Base-by-base conservation (phyloP, 345 rosid genomes). In the Populus alba region DNA sequence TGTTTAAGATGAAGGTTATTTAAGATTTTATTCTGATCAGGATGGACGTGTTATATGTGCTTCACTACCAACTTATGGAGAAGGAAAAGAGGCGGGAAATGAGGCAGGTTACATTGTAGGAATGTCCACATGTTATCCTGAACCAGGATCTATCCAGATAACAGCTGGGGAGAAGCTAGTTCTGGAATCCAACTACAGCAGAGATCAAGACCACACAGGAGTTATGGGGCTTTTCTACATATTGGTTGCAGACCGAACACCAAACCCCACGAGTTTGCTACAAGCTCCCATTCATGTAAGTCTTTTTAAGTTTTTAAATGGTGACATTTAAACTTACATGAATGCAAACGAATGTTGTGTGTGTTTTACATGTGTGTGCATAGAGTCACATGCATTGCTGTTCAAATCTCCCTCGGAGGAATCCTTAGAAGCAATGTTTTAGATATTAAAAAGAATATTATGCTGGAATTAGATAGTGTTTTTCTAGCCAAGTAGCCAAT, bases 71-170 rank as follows among this genome's bases (percentile, higher is more conserved):
- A 80, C 23, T 37, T 95, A 93, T 66, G 99, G 99, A 12, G 77
- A 82, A 23, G 98, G 98, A 77, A 80, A 61, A 20, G 93, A 92
- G 83, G 88, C 91, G 18, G 99, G 98, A 75, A 88, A 95, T 45
- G 99, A 95, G 84, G 86, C 88, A 71, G 99, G 98, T 73, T 95
- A 93, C 65, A 82, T 95, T 31, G 97, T 95, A 41, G 98, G 98
- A 82, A 93, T 95, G 98, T 88, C 98, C 4, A 81, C 98, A 18
- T 95, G 95, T 84, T 92, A 92, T 83, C 97, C 94, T 45, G 72
- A 82, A 43, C 91, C 92, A n/a, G 93, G 95, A 5, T 78, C 89
- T 23, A 79, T 92, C 75, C 87, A 82, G 90, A 84, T 95, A 72
- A 79, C 75, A 11, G 77, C 77, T 22, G 87, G 91, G 69, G 98